phyloP scores from a whole-genome alignment of 495 filamentous ascomycete genomes.

The Acidiella bohemica region DNA sequence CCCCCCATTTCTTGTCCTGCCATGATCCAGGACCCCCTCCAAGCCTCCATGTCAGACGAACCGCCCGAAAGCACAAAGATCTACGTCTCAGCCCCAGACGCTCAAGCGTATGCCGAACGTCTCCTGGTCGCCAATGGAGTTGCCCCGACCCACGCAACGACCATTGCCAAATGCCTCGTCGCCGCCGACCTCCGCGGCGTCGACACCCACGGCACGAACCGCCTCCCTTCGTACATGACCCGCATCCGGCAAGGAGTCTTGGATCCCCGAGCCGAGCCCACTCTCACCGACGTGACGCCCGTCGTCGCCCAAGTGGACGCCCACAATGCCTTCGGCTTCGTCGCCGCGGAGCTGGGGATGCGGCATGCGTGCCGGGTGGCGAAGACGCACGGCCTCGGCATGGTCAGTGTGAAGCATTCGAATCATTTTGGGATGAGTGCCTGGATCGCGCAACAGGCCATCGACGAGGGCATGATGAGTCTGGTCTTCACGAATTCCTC shows the following conservation, averaged over 20 bases:
- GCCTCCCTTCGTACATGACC: slow-evolving; percentile 61
- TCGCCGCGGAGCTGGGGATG: slow-evolving; percentile 53
- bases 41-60: no score
- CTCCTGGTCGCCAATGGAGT: slow-evolving; percentile 48
- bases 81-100: slow-evolving; percentile 13
- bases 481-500: slow-evolving; percentile 71
- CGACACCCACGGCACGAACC: slow-evolving; percentile 66
- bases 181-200: slow-evolving; percentile 63
- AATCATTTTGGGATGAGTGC: slow-evolving; percentile 77
- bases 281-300: slow-evolving; percentile 45
- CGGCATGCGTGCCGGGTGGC: slow-evolving; percentile 50
- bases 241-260: slow-evolving; percentile 55
- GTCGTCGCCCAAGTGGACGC: slow-evolving; percentile 55
- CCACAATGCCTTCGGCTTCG: slow-evolving; percentile 62
- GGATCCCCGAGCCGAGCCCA: slow-evolving; percentile 42
- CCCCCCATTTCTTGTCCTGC: no score
- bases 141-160: slow-evolving; percentile 38
- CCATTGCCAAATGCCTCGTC: slow-evolving; percentile 50
- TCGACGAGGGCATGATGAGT: slow-evolving; percentile 58
- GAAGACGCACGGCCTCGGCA: slow-evolving; percentile 50
- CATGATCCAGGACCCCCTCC: no score
- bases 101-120: slow-evolving; percentile 30
- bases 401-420: slow-evolving; percentile 57
- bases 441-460: slow-evolving; percentile 61
- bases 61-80: neutral